phyloP scores from a whole-genome alignment of 129 eudicot species.

The Flaveria linearis region DNA sequence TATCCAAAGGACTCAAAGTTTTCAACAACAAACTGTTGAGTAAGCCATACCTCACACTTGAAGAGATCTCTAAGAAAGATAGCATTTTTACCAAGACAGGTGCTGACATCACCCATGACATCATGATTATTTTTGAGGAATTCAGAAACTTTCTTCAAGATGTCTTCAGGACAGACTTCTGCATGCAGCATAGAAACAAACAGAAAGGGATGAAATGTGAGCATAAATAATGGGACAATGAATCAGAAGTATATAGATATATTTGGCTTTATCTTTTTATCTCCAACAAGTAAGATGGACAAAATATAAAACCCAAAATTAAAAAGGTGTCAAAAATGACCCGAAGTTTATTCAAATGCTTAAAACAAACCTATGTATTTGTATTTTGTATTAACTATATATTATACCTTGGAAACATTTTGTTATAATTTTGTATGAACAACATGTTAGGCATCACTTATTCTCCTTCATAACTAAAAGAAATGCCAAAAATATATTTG shows the following conservation, averaged over 20 bases:
- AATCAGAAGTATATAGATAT: background rate
- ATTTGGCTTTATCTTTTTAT: background rate
- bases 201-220: background rate
- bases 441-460: background rate
- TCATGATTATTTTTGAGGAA: slow-evolving; percentile 50
- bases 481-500: background rate
- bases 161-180: slow-evolving; percentile 67
- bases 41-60: slow-evolving; percentile 73
- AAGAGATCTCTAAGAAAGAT: slow-evolving; percentile 47
- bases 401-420: background rate
- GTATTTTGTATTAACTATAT: background rate
- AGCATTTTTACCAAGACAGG: slow-evolving; percentile 43
- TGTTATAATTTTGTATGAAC: background rate
- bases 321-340: background rate
- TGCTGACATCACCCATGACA: slow-evolving; percentile 24
- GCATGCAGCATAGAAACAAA: slow-evolving; percentile 20
- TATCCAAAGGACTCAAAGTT: slow-evolving; percentile 74
- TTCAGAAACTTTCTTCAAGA: slow-evolving; percentile 48
- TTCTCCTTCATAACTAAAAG: background rate
- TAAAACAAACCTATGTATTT: background rate
- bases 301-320: background rate
- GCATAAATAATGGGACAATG: slow-evolving; percentile 1
- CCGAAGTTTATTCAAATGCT: background rate
- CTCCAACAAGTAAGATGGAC: background rate
- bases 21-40: slow-evolving; percentile 58